These are phyloP conservation scores for Alternaria tenuissima DNA, from an alignment of 2,329 filamentous ascomycete species.

Conservation along the genomic window DNA sequence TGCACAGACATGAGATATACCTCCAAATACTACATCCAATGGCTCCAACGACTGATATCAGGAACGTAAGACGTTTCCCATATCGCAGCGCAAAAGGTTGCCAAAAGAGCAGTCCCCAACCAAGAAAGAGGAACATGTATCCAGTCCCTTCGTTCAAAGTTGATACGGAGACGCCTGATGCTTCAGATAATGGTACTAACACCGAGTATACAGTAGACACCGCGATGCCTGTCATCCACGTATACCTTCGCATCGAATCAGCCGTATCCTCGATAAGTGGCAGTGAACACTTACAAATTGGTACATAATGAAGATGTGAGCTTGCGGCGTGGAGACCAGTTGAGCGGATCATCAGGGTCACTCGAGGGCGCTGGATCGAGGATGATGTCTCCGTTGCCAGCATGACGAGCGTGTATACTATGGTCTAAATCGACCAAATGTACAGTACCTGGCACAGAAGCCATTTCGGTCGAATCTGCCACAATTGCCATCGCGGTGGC, in stretches of 20 bases:
- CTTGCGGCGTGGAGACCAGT: conserved; percentile 44
- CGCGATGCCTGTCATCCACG: conserved; percentile 59
- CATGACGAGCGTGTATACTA: conserved; percentile 49
- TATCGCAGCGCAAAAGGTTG: conserved; percentile 63
- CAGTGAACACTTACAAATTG: conserved; percentile 22
- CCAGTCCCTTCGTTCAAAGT: conserved; percentile 61
- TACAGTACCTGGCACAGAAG: conserved; percentile 51
- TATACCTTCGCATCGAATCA: conserved; percentile 56
- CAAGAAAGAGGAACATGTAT: conserved; percentile 62
- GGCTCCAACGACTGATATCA: conserved; percentile 53
- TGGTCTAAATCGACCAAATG: conserved; percentile 54
- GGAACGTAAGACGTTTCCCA: conserved; percentile 60
- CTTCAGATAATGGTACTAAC: conserved; percentile 57
- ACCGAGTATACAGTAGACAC: conserved; percentile 61
- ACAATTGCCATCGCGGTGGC: conserved; percentile 10
- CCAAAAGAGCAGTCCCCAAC: conserved; percentile 62
- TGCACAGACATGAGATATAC: conserved; percentile 18
- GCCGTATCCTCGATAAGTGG: neutral
- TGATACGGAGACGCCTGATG: conserved; percentile 56
- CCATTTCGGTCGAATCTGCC: neutral
- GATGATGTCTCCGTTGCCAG: conserved; percentile 51
- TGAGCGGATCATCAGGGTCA: conserved; percentile 48
- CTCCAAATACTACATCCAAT: conserved; percentile 55
- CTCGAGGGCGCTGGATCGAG: conserved; percentile 51
- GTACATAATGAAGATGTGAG: conserved; percentile 34